Base-by-base conservation (phyloP, 208 protist genomes). In the Acanthamoeba castellanii region DNA sequence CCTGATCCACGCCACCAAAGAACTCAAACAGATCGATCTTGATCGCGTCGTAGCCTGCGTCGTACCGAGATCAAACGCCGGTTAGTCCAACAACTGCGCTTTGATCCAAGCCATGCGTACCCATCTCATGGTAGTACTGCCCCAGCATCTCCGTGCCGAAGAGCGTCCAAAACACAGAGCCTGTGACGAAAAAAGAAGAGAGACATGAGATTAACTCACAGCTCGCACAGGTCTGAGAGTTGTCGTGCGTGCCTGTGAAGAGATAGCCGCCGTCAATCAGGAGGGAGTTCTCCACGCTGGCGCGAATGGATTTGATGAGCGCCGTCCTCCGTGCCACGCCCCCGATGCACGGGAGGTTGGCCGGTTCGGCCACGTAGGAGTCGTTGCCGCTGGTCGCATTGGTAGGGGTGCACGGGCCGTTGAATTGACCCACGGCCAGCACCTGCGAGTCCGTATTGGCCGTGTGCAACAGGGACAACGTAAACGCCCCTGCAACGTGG, bases 371-470 rank as follows among this genome's bases (percentile, higher is more conserved):
- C 45, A 82, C 74, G 30, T 82, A 82, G 11, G 74, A 82, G 22
- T 20, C 3, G 74, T 82, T 82, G 45, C 74, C 74, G 74, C 20
- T 55, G 9, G 74, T 82, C n/a, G 13, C 5, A 37, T 82, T 52
- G 0, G 74, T 82, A 11, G 74, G 74, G 6, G 20, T 3, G 74
- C 74, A 82, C 2, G 74, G 74, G 22, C 74, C 74, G 14, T 82
- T 82, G 37, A 82, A 82, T 1, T 14, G 22, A 52, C 74, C 74
- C 18, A 82, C 74, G 22, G 74, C 74, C 32, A 55, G 32, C 74
- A 82, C 74, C 74, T 82, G 74, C 45, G 74, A 82, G 42, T 82
- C 74, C 45, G 74, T 82, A 14, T 82, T 82, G 74, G 74, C 74
- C 74, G 74, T 82, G 25, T 82, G 74, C 9, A 82, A 34, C 5